Conservation (phyloP, 2,329 filamentous ascomycete genomes). For the Hyphodiscus sp. region DNA sequence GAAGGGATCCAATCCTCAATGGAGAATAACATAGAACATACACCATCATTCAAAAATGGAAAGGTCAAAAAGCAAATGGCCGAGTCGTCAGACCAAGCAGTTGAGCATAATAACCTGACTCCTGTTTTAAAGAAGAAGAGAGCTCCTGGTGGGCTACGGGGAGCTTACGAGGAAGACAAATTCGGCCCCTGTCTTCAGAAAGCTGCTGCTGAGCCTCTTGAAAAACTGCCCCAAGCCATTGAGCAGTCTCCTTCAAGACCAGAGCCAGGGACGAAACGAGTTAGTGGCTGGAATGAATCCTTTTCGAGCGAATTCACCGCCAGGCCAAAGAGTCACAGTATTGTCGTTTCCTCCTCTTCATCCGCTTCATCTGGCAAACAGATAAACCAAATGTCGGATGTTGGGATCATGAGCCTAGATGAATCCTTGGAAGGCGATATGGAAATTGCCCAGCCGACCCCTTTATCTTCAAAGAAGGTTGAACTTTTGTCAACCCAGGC, state of each 20-base stretch:
- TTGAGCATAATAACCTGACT: neutral
- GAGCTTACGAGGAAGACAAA: neutral
- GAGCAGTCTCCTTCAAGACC: neutral
- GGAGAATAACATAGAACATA: neutral
- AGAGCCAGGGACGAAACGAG: neutral
- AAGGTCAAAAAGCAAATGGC: neutral
- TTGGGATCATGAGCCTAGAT: neutral
- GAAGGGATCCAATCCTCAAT: neutral
- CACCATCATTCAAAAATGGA: neutral
- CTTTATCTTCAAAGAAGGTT: neutral
- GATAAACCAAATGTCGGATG: neutral
- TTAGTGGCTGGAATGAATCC: neutral
- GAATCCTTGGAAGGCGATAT: neutral
- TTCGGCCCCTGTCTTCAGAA: neutral
- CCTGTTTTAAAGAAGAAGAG: neutral
- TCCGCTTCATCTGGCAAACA: neutral
- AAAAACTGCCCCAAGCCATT: neutral
- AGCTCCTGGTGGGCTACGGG: neutral
- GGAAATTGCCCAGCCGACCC: neutral
- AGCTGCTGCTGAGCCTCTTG: neutral
- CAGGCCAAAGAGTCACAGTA: neutral
- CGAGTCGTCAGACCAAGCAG: neutral
- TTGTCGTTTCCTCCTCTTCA: neutral
- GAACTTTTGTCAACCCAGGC: neutral
- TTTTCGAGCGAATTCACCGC: neutral